A percentile compares a stretch with the other conserved stretches of the same genome.
These are phyloP conservation scores for Xylaria grammica DNA, from an alignment of 495 filamentous ascomycete genomes.

Conservation along the genomic window DNA sequence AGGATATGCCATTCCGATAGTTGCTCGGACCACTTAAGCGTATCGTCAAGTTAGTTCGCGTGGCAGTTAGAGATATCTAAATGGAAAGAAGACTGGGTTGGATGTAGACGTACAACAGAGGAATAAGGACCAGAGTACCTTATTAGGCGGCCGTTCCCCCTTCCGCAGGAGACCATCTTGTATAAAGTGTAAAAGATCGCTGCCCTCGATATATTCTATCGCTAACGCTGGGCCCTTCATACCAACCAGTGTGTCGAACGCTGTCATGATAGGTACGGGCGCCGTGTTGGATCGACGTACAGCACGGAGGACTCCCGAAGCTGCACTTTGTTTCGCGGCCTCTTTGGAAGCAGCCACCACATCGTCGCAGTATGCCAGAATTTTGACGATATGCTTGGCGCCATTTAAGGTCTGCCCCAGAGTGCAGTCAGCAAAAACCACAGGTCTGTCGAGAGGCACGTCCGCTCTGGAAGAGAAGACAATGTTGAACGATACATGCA, in stretches of 20 bases:
- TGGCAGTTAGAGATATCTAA: neutral
- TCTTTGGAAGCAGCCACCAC: neutral
- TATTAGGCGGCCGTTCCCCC: neutral
- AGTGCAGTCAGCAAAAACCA: neutral
- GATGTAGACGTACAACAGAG: constrained; percentile 2
- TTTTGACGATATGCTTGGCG: constrained; percentile 8
- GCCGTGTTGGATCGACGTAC: too few species aligned
- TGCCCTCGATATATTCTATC: constrained; percentile 11
- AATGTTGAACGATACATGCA: neutral
- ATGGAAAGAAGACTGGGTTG: neutral
- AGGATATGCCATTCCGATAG: constrained; percentile 15
- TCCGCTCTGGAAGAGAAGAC: neutral
- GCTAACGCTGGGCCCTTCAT: neutral
- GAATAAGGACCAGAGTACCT: constrained; percentile 11
- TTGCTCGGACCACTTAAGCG: neutral
- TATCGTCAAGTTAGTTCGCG: neutral
- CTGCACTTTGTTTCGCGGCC: too few species aligned
- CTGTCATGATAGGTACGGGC: neutral
- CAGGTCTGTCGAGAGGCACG: too few species aligned
- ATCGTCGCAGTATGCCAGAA: neutral
- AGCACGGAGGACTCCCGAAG: too few species aligned
- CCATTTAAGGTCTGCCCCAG: neutral
- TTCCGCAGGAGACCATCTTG: neutral
- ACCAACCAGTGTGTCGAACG: neutral
- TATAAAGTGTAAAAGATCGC: neutral